Evolutionary conservation across 257 asterid species (phyloP).

Genomic region (Solanum dulcamara): DNA sequence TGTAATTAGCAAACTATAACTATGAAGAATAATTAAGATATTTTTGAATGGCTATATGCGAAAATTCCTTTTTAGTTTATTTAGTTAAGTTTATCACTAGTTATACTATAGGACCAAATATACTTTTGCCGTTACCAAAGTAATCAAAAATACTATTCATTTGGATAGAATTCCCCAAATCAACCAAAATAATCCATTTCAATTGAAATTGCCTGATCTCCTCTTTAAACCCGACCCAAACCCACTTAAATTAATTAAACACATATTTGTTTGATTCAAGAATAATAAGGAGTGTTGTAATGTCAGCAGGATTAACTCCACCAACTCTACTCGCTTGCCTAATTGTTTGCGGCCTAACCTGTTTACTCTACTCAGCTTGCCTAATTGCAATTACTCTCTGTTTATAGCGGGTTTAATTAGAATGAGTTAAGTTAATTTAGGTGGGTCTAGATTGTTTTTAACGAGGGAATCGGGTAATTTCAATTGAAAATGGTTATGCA

Average conservation of each 20-base stretch:
- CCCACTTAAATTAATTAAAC: background rate
- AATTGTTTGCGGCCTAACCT: conserved; percentile 92
- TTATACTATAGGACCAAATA: background rate
- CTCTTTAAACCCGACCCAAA: background rate
- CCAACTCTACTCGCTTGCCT: conserved; percentile 98
- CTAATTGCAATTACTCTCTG: background rate
- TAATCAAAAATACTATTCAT: background rate
- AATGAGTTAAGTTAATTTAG: background rate
- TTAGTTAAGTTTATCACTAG: background rate
- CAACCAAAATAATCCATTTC: background rate
- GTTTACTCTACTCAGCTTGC: background rate
- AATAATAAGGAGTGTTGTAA: conserved; percentile 83
- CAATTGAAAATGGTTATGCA: background rate
- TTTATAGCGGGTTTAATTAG: background rate
- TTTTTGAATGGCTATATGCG: no score
- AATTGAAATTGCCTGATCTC: background rate
- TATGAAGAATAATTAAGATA: no score
- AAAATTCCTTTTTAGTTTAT: no score
- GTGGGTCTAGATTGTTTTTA: background rate
- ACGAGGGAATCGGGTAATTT: background rate
- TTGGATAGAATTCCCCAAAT: background rate
- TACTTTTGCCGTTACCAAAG: background rate
- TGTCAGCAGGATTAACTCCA: conserved; percentile 91
- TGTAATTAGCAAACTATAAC: no score
- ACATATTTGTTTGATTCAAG: conserved; percentile 47